Evolutionary conservation across 495 filamentous ascomycete genomes (phyloP).

Genomic region (Aspergillus panamensis): DNA sequence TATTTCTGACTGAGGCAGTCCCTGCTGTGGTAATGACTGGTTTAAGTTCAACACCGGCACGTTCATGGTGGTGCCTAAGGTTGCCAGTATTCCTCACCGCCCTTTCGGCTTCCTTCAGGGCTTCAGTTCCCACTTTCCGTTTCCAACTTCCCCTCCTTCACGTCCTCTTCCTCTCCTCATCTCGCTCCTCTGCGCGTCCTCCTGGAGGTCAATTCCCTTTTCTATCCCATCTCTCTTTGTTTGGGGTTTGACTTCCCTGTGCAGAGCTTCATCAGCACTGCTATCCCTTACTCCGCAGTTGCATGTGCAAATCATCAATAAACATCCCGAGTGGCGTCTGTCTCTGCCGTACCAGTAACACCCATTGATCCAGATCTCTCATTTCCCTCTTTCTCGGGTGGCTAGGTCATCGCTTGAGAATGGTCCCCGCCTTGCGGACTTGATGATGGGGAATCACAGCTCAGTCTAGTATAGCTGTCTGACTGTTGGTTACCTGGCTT

Average conservation of each 20-base stretch:
- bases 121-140: constrained; percentile 3
- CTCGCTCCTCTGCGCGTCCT: background rate
- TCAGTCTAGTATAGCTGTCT: constrained; percentile 36
- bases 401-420: constrained; percentile 24
- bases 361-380: constrained; percentile 1
- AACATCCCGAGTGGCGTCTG: background rate
- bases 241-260: background rate
- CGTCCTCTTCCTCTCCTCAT: constrained; percentile 15
- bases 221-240: background rate
- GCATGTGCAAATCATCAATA: background rate
- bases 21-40: background rate
- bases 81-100: constrained; percentile 13
- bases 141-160: constrained; percentile 9
- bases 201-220: constrained; percentile 6
- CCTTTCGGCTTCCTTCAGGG: constrained; percentile 13
- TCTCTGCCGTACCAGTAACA: background rate
- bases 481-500: constrained; percentile 18
- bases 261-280: background rate
- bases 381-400: constrained; percentile 14
- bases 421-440: constrained; percentile 32
- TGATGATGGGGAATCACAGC: constrained; percentile 41
- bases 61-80: constrained; percentile 4
- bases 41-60: too few species aligned
- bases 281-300: background rate
- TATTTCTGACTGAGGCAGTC: background rate